Percentiles rank a stretch among this genome's conserved stretches.
Conservation (phyloP, 2,329 filamentous ascomycete species). For the Colletotrichum eremochloae region DNA sequence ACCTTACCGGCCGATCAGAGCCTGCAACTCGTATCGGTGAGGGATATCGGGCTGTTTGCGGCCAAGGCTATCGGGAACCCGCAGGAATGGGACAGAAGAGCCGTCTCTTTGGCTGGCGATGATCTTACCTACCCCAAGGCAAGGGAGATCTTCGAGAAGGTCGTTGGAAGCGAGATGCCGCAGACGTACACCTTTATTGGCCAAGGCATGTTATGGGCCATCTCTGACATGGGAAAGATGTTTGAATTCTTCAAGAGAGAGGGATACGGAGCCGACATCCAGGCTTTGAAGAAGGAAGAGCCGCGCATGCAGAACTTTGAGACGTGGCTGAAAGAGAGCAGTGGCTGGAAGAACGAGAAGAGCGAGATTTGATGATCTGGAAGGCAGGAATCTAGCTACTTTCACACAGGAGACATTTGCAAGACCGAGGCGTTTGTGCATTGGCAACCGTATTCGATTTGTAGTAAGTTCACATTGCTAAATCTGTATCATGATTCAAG, state of each 20-base stretch:
- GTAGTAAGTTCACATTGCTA: not conserved
- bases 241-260: conserved; percentile 42
- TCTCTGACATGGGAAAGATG: conserved; percentile 41
- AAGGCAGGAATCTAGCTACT: not conserved
- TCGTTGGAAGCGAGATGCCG: conserved; percentile 34
- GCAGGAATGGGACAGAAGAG: conserved; percentile 39
- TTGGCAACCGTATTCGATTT: not conserved
- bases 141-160: conserved; percentile 32
- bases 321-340: conserved; percentile 45
- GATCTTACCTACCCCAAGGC: conserved; percentile 40
- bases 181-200: conserved; percentile 40
- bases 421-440: not conserved
- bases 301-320: conserved; percentile 44
- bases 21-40: conserved; percentile 47
- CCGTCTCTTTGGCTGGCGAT: conserved; percentile 42
- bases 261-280: conserved; percentile 41
- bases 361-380: not conserved
- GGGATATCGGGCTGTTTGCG: conserved; percentile 47
- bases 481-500: not conserved
- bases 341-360: conserved; percentile 44
- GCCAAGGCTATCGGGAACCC: conserved; percentile 40
- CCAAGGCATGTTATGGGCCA: conserved; percentile 40
- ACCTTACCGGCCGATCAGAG: conserved; percentile 44
- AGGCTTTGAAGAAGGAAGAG: conserved; percentile 36
- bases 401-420: not conserved